phyloP scores from a whole-genome alignment of 2,329 filamentous ascomycete species.

The Aspergillus unguis region DNA sequence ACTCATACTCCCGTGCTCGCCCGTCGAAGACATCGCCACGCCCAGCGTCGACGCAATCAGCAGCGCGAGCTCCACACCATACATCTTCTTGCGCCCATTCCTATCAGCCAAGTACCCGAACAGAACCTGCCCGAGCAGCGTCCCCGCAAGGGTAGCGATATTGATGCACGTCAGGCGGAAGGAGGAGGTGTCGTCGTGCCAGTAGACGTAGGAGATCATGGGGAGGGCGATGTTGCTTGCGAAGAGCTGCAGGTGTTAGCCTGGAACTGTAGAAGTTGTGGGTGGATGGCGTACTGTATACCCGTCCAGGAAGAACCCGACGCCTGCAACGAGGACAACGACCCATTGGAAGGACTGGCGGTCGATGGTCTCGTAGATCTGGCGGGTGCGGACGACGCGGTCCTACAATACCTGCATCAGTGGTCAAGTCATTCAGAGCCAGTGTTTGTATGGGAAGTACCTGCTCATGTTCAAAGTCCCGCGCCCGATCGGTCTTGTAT shows the following conservation, averaged over 20 bases:
- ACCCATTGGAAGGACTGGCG: constrained; percentile 43
- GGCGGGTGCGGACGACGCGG: constrained; percentile 42
- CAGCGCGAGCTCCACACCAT: constrained; percentile 49
- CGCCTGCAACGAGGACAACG: constrained; percentile 46
- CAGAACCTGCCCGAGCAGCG: constrained; percentile 46
- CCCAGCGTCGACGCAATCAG: constrained; percentile 48
- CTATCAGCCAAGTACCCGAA: constrained; percentile 50
- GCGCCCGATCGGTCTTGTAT: constrained; percentile 44
- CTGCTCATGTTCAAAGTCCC: constrained; percentile 45
- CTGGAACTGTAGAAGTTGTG: no score
- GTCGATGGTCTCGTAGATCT: constrained; percentile 46
- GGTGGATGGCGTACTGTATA: constrained; percentile 32
- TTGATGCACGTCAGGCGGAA: constrained; percentile 42
- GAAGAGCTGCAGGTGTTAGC: constrained; percentile 37
- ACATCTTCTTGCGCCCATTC: constrained; percentile 50
- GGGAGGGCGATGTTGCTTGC: constrained; percentile 51
- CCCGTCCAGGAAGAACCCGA: constrained; percentile 51
- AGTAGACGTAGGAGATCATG: constrained; percentile 49
- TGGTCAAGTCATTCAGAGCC: background rate
- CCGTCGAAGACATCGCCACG: constrained; percentile 45
- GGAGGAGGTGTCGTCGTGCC: constrained; percentile 37
- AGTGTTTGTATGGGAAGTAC: constrained; percentile 15
- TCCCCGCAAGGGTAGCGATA: constrained; percentile 46
- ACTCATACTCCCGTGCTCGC: constrained; percentile 43
- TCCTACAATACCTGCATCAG: constrained; percentile 26